Evolutionary conservation across 331 rosid species (phyloP).

Genomic region (Saraca asoca): DNA sequence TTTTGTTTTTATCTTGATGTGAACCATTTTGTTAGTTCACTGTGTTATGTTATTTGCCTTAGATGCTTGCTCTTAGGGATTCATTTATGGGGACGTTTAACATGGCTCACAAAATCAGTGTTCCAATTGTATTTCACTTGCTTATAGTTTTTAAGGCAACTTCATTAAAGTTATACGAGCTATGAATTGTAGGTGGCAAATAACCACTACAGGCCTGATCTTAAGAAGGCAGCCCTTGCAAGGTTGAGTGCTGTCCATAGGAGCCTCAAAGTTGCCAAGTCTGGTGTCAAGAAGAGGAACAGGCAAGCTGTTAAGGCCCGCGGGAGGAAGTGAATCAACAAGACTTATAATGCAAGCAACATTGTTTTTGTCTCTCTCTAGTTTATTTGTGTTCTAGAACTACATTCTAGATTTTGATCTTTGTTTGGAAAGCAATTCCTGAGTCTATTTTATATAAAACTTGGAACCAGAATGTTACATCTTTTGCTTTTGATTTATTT

Average conservation of each 20-base stretch:
- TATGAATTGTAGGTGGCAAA: constrained; percentile 53
- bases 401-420: constrained; percentile 16
- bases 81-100: neutral
- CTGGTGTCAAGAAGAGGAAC: constrained; percentile 95
- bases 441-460: constrained; percentile 22
- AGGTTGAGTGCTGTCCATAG: constrained; percentile 86
- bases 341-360: constrained; percentile 5
- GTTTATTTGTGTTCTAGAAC: constrained; percentile 15
- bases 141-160: neutral
- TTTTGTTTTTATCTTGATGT: too few species aligned
- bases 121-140: neutral
- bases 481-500: neutral
- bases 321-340: constrained; percentile 54
- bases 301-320: constrained; percentile 64
- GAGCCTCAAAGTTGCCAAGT: constrained; percentile 91
- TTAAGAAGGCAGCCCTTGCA: constrained; percentile 85
- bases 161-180: too few species aligned
- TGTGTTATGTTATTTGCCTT: too few species aligned
- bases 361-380: constrained; percentile 11
- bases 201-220: constrained; percentile 93
- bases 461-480: constrained; percentile 7
- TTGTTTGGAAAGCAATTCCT: constrained; percentile 13
- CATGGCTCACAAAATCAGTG: neutral
- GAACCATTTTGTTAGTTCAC: too few species aligned
- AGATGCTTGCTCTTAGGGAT: too few species aligned